A percentile compares a stretch with the other conserved stretches of the same genome.
These are phyloP conservation scores for Exophiala spinifera DNA, from an alignment of 2,329 filamentous ascomycete genomes.

Conservation along the genomic window DNA sequence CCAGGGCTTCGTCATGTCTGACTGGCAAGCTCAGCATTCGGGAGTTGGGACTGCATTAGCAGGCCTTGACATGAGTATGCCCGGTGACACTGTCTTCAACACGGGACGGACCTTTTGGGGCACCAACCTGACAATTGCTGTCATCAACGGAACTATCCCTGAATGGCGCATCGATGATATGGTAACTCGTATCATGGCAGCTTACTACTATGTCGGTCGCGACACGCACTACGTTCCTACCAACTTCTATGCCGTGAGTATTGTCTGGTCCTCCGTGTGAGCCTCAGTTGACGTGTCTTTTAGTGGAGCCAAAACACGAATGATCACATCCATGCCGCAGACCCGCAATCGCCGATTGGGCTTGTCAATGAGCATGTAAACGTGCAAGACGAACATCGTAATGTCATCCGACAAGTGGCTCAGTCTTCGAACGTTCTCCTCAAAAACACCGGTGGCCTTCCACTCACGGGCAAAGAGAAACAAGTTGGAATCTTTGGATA, in stretches of 20 bases:
- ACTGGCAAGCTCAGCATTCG: slow-evolving; percentile 76
- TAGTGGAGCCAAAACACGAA: slow-evolving; percentile 77
- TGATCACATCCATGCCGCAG: slow-evolving; percentile 63
- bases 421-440: slow-evolving; percentile 81
- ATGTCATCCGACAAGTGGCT: slow-evolving; percentile 70
- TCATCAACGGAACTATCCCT: slow-evolving; percentile 85
- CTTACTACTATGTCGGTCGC: slow-evolving; percentile 62
- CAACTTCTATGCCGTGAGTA: slow-evolving; percentile 64
- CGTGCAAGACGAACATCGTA: slow-evolving; percentile 71
- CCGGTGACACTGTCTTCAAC: slow-evolving; percentile 75
- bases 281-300: slow-evolving; percentile 5
- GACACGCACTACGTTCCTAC: slow-evolving; percentile 49
- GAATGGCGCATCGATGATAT: slow-evolving; percentile 89
- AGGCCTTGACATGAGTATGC: slow-evolving; percentile 81
- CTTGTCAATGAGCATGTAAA: slow-evolving; percentile 75
- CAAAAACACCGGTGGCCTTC: slow-evolving; percentile 76
- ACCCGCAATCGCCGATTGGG: slow-evolving; percentile 24
- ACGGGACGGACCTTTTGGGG: slow-evolving; percentile 75
- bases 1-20: slow-evolving; percentile 65
- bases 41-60: slow-evolving; percentile 64
- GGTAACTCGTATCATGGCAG: slow-evolving; percentile 73
- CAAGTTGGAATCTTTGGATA: slow-evolving; percentile 76
- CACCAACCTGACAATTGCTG: slow-evolving; percentile 78
- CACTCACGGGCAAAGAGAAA: slow-evolving; percentile 70
- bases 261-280: background rate